Evolutionary conservation across 1,139 yeast species (phyloP).

Genomic region (Scheffersomyces lignicola): DNA sequence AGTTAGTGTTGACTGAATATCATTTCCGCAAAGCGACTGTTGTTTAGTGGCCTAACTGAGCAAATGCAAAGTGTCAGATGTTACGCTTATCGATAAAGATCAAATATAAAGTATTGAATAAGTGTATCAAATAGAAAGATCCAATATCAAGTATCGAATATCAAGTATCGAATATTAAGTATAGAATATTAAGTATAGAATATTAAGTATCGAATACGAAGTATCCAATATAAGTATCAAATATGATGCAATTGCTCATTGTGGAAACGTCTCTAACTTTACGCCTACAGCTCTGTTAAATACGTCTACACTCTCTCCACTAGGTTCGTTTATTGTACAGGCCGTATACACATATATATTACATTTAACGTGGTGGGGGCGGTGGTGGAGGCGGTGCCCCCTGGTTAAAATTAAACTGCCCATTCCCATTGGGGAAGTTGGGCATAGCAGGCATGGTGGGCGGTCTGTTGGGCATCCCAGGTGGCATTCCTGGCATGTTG

Average conservation of each 20-base stretch:
- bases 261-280: too few species aligned
- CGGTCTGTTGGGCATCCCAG: constrained; percentile 16
- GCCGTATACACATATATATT: constrained; percentile 1
- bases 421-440: constrained; percentile 20
- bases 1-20: constrained; percentile 4
- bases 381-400: constrained; percentile 4
- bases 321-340: constrained; percentile 1
- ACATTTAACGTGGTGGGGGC: constrained; percentile 3
- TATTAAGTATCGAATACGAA: too few species aligned
- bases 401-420: constrained; percentile 9
- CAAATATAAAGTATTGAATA: too few species aligned
- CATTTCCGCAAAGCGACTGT: not conserved
- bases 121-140: too few species aligned
- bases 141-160: too few species aligned
- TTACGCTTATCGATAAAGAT: too few species aligned
- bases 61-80: not conserved
- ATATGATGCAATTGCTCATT: too few species aligned
- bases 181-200: too few species aligned
- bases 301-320: too few species aligned
- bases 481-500: constrained; percentile 12
- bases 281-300: too few species aligned
- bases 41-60: constrained; percentile 1
- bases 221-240: not conserved
- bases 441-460: constrained; percentile 24
- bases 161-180: too few species aligned